Evolutionary conservation across 441 rosid species (phyloP).

Genomic region (Populus trichocarpa): DNA sequence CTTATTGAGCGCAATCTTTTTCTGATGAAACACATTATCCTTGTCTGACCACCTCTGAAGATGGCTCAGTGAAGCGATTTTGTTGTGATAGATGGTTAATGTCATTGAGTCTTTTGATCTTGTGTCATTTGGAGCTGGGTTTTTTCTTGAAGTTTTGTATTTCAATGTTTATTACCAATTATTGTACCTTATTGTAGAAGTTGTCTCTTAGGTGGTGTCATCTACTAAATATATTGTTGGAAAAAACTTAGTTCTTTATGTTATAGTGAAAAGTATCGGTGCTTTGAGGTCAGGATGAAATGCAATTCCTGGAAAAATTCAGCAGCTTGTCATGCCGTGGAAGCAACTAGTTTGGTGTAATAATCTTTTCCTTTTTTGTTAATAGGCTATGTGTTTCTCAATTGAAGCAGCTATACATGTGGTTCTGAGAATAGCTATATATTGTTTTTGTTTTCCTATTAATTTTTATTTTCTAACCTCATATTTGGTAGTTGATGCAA

Average conservation of each 20-base stretch:
- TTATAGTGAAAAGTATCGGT: neutral
- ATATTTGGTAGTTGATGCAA: conserved; percentile 11
- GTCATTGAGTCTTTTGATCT: neutral
- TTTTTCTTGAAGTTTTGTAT: neutral
- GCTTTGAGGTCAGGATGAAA: neutral
- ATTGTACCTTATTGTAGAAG: neutral
- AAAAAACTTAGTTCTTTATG: neutral
- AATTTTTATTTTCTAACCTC: neutral
- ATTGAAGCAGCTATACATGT: neutral
- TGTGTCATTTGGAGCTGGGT: neutral
- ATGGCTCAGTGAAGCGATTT: neutral
- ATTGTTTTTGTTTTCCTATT: neutral
- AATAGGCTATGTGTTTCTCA: neutral
- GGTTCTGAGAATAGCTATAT: neutral
- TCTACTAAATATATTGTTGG: neutral
- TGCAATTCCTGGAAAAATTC: neutral
- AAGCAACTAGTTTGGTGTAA: neutral
- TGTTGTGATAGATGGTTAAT: neutral
- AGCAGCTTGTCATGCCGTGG: neutral
- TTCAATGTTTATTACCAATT: neutral
- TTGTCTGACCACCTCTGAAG: neutral
- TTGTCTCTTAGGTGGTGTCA: neutral
- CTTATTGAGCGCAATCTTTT: neutral
- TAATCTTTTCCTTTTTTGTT: neutral
- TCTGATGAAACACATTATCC: too few species aligned